phyloP scores from a whole-genome alignment of 176 grass and related monocot genomes.

The Bothriochloa decipiens region DNA sequence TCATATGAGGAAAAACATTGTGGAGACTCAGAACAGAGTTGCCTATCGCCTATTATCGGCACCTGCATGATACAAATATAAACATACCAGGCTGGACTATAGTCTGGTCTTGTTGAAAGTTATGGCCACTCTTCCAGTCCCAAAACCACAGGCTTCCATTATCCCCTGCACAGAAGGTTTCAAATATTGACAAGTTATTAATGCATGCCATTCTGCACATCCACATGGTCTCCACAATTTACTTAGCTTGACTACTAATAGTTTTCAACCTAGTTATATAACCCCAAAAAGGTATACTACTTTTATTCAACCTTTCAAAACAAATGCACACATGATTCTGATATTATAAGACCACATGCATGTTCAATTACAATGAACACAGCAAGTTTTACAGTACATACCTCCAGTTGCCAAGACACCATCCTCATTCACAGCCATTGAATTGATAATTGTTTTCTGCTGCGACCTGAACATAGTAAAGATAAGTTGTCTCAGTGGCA shows the following conservation, averaged over 20 bases:
- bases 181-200: background rate
- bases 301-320: background rate
- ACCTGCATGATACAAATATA: background rate
- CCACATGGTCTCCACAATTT: background rate
- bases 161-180: constrained; percentile 47
- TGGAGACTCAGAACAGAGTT: background rate
- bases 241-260: background rate
- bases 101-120: constrained; percentile 94
- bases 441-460: constrained; percentile 97
- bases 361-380: constrained; percentile 3
- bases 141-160: constrained; percentile 99
- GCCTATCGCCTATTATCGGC: background rate
- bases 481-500: constrained; percentile 25
- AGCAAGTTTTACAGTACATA: constrained; percentile 35
- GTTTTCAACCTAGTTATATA: background rate
- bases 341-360: background rate
- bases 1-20: background rate
- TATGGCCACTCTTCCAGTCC: constrained; percentile 99
- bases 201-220: background rate
- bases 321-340: background rate
- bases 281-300: background rate
- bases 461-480: constrained; percentile 64
- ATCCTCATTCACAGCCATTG: constrained; percentile 99
- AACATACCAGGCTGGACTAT: constrained; percentile 56
- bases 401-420: constrained; percentile 92